These are phyloP conservation scores for Lachancea sp. DNA, from an alignment of 805 yeast species.

Conservation along the genomic window DNA sequence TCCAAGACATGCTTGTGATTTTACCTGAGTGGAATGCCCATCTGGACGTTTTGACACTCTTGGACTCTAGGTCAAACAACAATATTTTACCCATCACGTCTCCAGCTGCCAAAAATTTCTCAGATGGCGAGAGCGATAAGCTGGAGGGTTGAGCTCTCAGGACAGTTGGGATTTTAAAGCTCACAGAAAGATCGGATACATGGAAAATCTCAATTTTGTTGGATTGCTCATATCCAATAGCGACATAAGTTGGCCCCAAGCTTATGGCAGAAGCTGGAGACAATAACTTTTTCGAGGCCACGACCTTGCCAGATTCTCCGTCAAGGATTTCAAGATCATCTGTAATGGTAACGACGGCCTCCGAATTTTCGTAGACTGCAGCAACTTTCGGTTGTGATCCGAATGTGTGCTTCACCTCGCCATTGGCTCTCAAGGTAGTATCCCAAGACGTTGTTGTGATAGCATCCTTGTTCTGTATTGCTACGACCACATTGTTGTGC, in stretches of 20 bases:
- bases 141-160: constrained; percentile 58
- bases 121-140: constrained; percentile 66
- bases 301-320: constrained; percentile 31
- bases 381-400: constrained; percentile 48
- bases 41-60: constrained; percentile 64
- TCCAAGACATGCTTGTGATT: constrained; percentile 76
- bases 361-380: constrained; percentile 32
- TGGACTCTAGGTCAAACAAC: constrained; percentile 53
- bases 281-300: constrained; percentile 28
- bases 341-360: constrained; percentile 43
- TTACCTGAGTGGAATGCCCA: constrained; percentile 95
- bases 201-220: constrained; percentile 39
- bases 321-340: constrained; percentile 34
- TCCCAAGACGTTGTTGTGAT: constrained; percentile 80
- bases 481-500: constrained; percentile 66
- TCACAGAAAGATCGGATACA: constrained; percentile 26
- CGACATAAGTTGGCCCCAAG: constrained; percentile 37
- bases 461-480: constrained; percentile 34
- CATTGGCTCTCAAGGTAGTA: constrained; percentile 50
- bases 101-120: constrained; percentile 69
- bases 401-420: constrained; percentile 22
- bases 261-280: constrained; percentile 44
- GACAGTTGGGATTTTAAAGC: constrained; percentile 34
- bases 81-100: constrained; percentile 81
- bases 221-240: constrained; percentile 43